Evolutionary conservation across 352 stramenopile species (phyloP).

Genomic region (Phytopythium montanum): DNA sequence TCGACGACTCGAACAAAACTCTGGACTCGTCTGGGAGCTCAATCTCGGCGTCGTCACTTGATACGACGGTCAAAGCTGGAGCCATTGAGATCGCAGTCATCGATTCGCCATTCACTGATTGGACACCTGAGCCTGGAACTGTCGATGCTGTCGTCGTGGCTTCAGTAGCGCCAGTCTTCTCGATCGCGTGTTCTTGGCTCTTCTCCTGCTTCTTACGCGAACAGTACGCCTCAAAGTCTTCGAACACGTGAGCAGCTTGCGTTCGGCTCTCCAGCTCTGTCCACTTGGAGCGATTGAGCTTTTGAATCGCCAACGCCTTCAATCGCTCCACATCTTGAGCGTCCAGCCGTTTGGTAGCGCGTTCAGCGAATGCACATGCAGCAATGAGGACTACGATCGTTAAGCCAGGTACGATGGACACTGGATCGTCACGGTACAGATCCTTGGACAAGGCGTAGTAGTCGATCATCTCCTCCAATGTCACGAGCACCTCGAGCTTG

Average conservation of each 20-base stretch:
- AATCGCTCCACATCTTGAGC: conserved; percentile 24
- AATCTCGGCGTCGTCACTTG: conserved; percentile 12
- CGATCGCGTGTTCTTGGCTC: neutral
- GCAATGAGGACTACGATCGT: conserved; percentile 35
- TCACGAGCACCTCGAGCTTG: conserved; percentile 56
- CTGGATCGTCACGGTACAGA: conserved; percentile 57
- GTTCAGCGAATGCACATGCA: conserved; percentile 26
- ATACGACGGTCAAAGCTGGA: neutral
- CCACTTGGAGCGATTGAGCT: conserved; percentile 63
- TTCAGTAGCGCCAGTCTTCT: conserved; percentile 5
- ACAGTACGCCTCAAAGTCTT: conserved; percentile 53
- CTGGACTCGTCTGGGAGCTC: conserved; percentile 37
- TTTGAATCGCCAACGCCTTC: conserved; percentile 57
- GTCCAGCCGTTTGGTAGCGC: conserved; percentile 35
- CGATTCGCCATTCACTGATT: neutral
- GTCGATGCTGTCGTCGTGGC: conserved; percentile 3
- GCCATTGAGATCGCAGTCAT: neutral
- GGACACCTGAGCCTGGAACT: neutral
- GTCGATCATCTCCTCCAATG: conserved; percentile 56
- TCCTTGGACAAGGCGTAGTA: conserved; percentile 52
- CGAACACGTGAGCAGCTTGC: conserved; percentile 20
- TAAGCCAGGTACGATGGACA: conserved; percentile 43
- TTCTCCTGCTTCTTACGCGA: conserved; percentile 26
- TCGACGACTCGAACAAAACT: conserved; percentile 43
- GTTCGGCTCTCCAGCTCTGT: conserved; percentile 50